Evolutionary conservation across 495 filamentous ascomycete genomes (phyloP), one percentile per base, ranked within the genome.

Genomic region (Trichoderma orchidacearum): DNA sequence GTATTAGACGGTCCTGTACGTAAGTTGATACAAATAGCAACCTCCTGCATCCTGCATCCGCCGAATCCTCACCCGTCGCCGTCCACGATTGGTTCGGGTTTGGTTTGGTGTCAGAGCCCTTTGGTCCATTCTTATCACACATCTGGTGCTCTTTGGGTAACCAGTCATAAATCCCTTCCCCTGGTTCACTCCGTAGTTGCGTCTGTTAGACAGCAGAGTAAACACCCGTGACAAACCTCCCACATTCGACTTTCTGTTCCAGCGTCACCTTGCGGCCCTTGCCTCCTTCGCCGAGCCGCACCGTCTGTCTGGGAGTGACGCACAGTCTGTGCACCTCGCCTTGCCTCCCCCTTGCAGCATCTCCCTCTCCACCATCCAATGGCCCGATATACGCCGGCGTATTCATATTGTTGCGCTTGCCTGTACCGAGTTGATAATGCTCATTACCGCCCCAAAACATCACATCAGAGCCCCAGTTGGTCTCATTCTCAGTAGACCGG

Each of bases 401-500:
- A 30, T 77, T 71, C 5, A 81, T 60, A 63, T 98, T 97, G 63
- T 81, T 95, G 58, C 91, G 72, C 74, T 83, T 92, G 32, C 93
- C 92, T 3, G 86, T 96, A 3, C 93, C 93, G 17, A 98, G 79
- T 65, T 98, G 93, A 64, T 87, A 95, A 59, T 81, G 78, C 71
- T 98, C 92, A 63, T 96, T 98, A 34, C 87, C 87, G 60, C 93
- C 93, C 87, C 91, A 98, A 79, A 85, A 94, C 5, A 96, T 65
- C 2, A 87, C 82, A 67, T 97, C 93, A 8, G 83, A 82, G 53
- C 92, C 92, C 75, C 80, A 95, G 60, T 89, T 86, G 3, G 81
- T 86, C 58, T 89, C 84, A 51, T 83, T 80, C 3, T 73, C 73
- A 3, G 78, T 75, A 11, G 72, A 75, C 17, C 51, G 51, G 28